A percentile compares a stretch with the other conserved stretches of the same genome.
These are phyloP conservation scores for Plasmodium sp. DNA, from an alignment of 169 alveolate species.

Conservation along the genomic window DNA sequence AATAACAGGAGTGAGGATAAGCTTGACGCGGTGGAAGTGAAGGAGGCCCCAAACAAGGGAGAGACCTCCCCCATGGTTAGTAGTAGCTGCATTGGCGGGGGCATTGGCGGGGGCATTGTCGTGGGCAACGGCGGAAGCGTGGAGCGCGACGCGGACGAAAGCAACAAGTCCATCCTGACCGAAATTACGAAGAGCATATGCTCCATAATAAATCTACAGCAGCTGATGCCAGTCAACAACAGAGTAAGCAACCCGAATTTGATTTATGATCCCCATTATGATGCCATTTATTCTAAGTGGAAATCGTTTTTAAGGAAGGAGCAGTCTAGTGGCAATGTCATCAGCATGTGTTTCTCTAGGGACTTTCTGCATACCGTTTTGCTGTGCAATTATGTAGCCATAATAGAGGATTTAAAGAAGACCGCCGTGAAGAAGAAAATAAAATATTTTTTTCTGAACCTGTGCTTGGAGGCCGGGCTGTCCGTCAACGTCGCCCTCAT, in stretches of 20 bases:
- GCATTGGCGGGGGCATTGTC: too few relatives aligned
- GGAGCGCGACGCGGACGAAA: background rate
- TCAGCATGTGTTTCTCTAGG: conserved; percentile 57
- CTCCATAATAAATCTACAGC: conserved; percentile 55
- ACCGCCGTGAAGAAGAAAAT: conserved; percentile 65
- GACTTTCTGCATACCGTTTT: conserved; percentile 39
- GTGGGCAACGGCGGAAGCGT: background rate
- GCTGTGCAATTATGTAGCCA: conserved; percentile 47
- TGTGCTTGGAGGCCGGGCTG: conserved; percentile 49
- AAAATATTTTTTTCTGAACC: conserved; percentile 43
- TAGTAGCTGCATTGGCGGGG: background rate
- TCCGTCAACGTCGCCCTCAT: conserved; percentile 38
- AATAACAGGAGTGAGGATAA: background rate
- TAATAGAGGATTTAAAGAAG: conserved; percentile 61
- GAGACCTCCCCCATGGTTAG: background rate
- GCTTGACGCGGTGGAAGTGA: background rate
- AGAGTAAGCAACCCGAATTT: conserved; percentile 32
- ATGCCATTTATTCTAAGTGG: conserved; percentile 50
- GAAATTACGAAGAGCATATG: conserved; percentile 68
- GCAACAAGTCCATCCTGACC: conserved; percentile 10
- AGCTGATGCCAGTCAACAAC: conserved; percentile 5
- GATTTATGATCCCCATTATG: conserved; percentile 63
- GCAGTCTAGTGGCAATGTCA: conserved; percentile 69
- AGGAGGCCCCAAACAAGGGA: too few relatives aligned
- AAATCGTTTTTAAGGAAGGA: conserved; percentile 49